Percentiles rank a stretch among this genome's conserved stretches.
phyloP scores from a whole-genome alignment of 495 filamentous ascomycete genomes.

The Bathelium albidoporum region DNA sequence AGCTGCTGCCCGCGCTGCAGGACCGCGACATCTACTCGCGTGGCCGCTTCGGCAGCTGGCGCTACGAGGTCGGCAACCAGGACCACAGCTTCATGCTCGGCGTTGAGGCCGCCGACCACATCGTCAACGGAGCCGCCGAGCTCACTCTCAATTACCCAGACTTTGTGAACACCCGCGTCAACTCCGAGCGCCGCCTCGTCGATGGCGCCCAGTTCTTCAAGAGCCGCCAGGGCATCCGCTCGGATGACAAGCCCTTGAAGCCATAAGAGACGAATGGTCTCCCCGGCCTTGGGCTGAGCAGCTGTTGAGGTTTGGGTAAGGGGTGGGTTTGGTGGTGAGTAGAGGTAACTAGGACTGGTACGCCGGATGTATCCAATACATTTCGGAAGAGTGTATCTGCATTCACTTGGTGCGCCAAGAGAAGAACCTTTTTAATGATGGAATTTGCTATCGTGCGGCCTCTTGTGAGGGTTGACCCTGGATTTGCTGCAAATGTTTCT shows the following conservation, averaged over 20 bases:
- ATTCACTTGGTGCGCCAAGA: background rate
- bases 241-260: conserved; percentile 13
- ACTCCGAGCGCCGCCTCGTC: conserved; percentile 76
- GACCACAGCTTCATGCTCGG: conserved; percentile 99
- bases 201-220: conserved; percentile 61
- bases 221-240: conserved; percentile 36
- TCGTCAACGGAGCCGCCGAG: conserved; percentile 89
- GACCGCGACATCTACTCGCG: conserved; percentile 86
- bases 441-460: background rate
- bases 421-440: background rate
- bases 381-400: background rate
- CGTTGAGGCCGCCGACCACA: conserved; percentile 92
- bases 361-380: background rate
- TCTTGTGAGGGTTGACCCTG: background rate
- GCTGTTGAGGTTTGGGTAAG: background rate
- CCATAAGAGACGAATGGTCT: conserved; percentile 3
- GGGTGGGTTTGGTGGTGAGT: background rate
- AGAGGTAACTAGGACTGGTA: background rate
- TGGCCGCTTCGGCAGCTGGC: conserved; percentile 95
- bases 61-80: conserved; percentile 92
- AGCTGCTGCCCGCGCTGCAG: conserved; percentile 87
- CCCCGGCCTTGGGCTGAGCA: background rate
- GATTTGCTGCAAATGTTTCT: background rate
- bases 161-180: conserved; percentile 87
- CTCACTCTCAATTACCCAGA: conserved; percentile 98